Evolutionary conservation across 306 rosid species (phyloP).

Genomic region (Spatholobus suberectus): DNA sequence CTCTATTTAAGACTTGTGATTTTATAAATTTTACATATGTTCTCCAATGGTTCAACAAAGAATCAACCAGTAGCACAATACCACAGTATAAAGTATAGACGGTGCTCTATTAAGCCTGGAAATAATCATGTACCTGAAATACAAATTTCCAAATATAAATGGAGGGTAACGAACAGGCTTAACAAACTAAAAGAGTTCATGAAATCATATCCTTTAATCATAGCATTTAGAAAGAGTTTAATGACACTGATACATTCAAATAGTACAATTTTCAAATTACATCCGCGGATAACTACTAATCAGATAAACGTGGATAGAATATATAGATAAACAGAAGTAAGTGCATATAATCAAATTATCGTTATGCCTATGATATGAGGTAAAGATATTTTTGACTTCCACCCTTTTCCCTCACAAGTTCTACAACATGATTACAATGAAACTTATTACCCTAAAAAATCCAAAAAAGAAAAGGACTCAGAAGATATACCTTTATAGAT

Average conservation of each 20-base stretch:
- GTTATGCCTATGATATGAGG: slow-evolving; percentile 15
- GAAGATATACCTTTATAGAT: neutral
- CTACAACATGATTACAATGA: slow-evolving; percentile 3
- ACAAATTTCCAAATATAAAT: slow-evolving; percentile 47
- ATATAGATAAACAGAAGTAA: neutral
- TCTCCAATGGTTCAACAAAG: slow-evolving; percentile 22
- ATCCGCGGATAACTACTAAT: neutral
- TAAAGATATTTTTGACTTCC: slow-evolving; percentile 6
- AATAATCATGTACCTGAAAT: slow-evolving; percentile 86
- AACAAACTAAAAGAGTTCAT: neutral
- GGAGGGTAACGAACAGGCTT: slow-evolving; percentile 22
- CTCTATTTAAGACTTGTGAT: slow-evolving; percentile 35
- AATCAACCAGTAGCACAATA: slow-evolving; percentile 46
- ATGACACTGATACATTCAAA: slow-evolving; percentile 16
- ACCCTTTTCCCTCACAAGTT: neutral
- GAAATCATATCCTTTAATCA: slow-evolving; percentile 31
- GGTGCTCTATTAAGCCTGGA: slow-evolving; percentile 77
- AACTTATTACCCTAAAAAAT: neutral
- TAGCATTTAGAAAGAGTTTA: slow-evolving; percentile 10
- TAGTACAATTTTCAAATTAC: slow-evolving; percentile 5
- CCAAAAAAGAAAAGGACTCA: neutral
- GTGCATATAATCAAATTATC: slow-evolving; percentile 5
- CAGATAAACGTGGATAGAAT: slow-evolving; percentile 23
- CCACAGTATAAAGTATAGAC: slow-evolving; percentile 88
- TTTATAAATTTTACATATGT: slow-evolving; percentile 13